Conservation (phyloP, 2,329 filamentous ascomycete species). For the Alternaria conjuncta region DNA sequence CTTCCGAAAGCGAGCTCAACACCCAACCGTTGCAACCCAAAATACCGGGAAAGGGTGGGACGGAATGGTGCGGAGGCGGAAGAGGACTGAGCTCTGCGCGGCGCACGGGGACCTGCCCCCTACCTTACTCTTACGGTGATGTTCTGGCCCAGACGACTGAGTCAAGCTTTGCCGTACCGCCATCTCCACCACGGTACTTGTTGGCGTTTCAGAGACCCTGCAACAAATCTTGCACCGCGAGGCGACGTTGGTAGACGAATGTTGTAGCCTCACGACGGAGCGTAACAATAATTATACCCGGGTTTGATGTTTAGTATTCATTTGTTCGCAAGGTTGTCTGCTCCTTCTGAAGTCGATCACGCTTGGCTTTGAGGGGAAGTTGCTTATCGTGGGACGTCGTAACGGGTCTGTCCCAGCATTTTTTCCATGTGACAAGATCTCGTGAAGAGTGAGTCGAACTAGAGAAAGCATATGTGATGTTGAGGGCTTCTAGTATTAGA, state of each 20-base stretch:
- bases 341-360: background rate
- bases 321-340: background rate
- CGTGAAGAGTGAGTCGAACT: background rate
- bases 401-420: background rate
- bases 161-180: background rate
- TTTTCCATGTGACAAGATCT: background rate
- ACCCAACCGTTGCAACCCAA: background rate
- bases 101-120: background rate
- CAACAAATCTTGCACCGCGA: background rate
- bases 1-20: background rate
- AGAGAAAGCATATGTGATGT: background rate
- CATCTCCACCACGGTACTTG: background rate
- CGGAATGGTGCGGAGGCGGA: slow-evolving; percentile 3
- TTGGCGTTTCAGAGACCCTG: background rate
- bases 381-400: background rate
- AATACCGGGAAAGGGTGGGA: slow-evolving; percentile 2
- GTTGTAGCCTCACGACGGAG: background rate
- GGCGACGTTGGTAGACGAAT: background rate
- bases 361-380: background rate
- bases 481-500: background rate
- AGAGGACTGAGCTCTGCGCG: background rate
- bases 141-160: background rate
- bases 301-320: background rate
- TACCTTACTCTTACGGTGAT: background rate
- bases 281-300: background rate